Percentiles rank a stretch among this genome's conserved stretches.
These are phyloP conservation scores for Aspergillus vadensis DNA, from an alignment of 2,329 filamentous ascomycete species.

Conservation along the genomic window DNA sequence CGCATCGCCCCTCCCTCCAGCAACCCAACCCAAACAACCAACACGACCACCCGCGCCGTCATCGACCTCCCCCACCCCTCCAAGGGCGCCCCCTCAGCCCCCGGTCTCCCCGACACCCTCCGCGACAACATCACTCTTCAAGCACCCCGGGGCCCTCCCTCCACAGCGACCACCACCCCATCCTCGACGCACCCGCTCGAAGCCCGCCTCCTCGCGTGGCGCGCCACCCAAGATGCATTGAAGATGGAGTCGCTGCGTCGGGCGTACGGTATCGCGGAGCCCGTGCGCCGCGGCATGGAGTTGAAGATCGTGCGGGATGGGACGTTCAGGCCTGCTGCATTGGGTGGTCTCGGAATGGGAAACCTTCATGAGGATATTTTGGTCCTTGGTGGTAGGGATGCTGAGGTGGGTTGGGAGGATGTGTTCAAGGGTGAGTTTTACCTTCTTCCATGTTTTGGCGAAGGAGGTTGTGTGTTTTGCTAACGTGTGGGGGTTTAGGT, in stretches of 20 bases:
- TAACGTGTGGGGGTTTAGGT: slow-evolving; percentile 39
- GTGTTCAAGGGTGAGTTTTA: slow-evolving; percentile 72
- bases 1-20: slow-evolving; percentile 76
- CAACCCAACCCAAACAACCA: slow-evolving; percentile 67
- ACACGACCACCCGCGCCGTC: slow-evolving; percentile 58
- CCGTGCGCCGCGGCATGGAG: slow-evolving; percentile 91
- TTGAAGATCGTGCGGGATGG: slow-evolving; percentile 80
- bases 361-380: slow-evolving; percentile 89
- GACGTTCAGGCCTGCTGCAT: slow-evolving; percentile 70
- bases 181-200: slow-evolving; percentile 85
- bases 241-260: slow-evolving; percentile 88
- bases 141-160: slow-evolving; percentile 50
- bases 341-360: slow-evolving; percentile 60
- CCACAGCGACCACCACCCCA: slow-evolving; percentile 47
- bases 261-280: slow-evolving; percentile 89
- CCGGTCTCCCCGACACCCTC: slow-evolving; percentile 90
- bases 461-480: no score
- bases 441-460: no score
- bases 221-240: slow-evolving; percentile 79
- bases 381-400: slow-evolving; percentile 66
- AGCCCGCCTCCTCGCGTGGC: slow-evolving; percentile 84
- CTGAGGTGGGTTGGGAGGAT: slow-evolving; percentile 87
- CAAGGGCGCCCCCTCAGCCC: slow-evolving; percentile 81
- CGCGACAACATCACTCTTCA: slow-evolving; percentile 76
- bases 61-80: slow-evolving; percentile 58